Evolutionary conservation across 2,329 filamentous ascomycete genomes (phyloP).

Genomic region (Hypocreales sp.): DNA sequence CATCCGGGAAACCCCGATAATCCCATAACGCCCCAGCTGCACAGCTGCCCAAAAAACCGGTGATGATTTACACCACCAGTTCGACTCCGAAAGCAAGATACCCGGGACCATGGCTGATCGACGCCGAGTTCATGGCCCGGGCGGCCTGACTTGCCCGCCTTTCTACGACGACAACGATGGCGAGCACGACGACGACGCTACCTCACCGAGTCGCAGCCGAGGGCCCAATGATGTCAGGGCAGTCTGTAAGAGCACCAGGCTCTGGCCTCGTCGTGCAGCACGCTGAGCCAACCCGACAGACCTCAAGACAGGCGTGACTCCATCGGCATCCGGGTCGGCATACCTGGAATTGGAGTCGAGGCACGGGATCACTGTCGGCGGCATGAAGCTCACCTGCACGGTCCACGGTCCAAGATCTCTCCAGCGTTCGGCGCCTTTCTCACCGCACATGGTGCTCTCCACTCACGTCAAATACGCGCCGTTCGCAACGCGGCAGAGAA

Average conservation of each 20-base stretch:
- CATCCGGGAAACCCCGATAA: too few relatives aligned
- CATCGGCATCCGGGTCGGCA: slow-evolving; percentile 84
- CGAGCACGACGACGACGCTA: slow-evolving; percentile 19
- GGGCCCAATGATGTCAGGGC: slow-evolving; percentile 54
- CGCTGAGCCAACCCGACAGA: slow-evolving; percentile 32
- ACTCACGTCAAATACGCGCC: slow-evolving; percentile 95
- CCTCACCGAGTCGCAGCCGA: slow-evolving; percentile 38
- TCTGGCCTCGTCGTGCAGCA: background rate
- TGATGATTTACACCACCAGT: too few relatives aligned
- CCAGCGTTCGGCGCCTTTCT: slow-evolving; percentile 79
- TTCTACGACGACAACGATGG: slow-evolving; percentile 55
- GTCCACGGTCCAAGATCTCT: slow-evolving; percentile 88
- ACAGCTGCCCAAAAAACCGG: too few relatives aligned
- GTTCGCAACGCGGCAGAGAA: slow-evolving; percentile 70
- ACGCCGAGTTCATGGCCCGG: slow-evolving; percentile 78
- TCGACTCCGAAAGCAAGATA: too few relatives aligned
- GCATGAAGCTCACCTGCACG: slow-evolving; percentile 82
- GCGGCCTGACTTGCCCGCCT: slow-evolving; percentile 60
- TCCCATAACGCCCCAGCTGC: too few relatives aligned
- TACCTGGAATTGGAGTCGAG: slow-evolving; percentile 56
- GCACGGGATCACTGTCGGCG: slow-evolving; percentile 34
- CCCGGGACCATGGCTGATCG: slow-evolving; percentile 54
- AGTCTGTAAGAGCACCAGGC: slow-evolving; percentile 10
- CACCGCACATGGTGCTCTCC: slow-evolving; percentile 77
- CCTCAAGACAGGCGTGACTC: slow-evolving; percentile 80